phyloP scores from a whole-genome alignment of 2,329 filamentous ascomycete genomes.

The Harringtonia aguacate region DNA sequence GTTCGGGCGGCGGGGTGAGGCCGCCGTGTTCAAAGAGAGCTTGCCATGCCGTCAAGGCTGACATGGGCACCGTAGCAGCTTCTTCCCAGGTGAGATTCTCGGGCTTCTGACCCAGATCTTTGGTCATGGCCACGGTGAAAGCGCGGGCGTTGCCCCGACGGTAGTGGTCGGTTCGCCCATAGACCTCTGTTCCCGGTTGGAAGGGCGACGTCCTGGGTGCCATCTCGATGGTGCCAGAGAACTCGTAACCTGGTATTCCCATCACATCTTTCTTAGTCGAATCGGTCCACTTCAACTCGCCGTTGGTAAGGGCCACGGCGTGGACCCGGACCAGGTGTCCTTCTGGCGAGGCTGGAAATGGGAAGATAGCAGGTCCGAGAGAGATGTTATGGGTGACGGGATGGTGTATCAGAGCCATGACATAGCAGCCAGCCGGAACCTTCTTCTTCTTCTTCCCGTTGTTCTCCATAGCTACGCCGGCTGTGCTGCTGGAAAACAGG shows the following conservation, averaged over 20 bases:
- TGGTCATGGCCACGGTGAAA: slow-evolving; percentile 9
- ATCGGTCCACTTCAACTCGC: slow-evolving; percentile 17
- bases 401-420: slow-evolving; percentile 8
- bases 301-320: slow-evolving; percentile 19
- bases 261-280: slow-evolving; percentile 1
- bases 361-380: too few species aligned
- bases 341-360: neutral
- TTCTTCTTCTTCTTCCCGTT: neutral
- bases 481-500: too few species aligned
- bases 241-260: slow-evolving; percentile 18
- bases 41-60: slow-evolving; percentile 15
- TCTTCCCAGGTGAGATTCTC: slow-evolving; percentile 15
- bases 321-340: slow-evolving; percentile 19
- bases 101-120: slow-evolving; percentile 13
- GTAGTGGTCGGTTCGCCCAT: slow-evolving; percentile 15
- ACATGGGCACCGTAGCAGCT: slow-evolving; percentile 14
- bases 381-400: slow-evolving; percentile 2
- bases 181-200: slow-evolving; percentile 18
- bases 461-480: too few species aligned
- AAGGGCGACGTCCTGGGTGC: slow-evolving; percentile 16
- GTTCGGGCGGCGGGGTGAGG: slow-evolving; percentile 1
- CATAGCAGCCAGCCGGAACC: slow-evolving; percentile 3
- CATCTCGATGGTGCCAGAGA: slow-evolving; percentile 17
- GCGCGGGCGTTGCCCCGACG: slow-evolving; percentile 14
- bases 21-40: slow-evolving; percentile 14